Evolutionary conservation across 306 rosid species (phyloP), one percentile per base, ranked within the genome.

Genomic region (Bauhinia variegata): DNA sequence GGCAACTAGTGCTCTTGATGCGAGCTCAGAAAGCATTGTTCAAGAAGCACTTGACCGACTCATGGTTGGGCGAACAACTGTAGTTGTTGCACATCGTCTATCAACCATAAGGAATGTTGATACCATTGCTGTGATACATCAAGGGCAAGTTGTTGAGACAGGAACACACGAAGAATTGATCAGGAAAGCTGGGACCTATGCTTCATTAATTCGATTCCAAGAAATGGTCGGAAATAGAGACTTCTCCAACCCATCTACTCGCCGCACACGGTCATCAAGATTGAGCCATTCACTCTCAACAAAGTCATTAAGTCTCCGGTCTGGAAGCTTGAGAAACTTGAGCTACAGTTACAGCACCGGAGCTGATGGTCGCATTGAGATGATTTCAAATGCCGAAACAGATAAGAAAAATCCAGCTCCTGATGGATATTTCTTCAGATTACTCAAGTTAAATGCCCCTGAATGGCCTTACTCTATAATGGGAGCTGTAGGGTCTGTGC

Each of bases 381-480:
- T 93, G 99, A 84, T 88, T 47, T 93, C 99, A 4, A 93, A 93
- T 56, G 99, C 97, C 0, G 99, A 93, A 73, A 89, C 95, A 0
- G 99, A 90, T 16, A 75, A 79, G 81, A 90, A 80, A 68, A 93
- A 87, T 72, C 91, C 92, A 0, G 99, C 99, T 34, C 99, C 99
- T 0, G 67, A 75, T 10, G 96, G 91, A 46, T 93, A 93, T 55
- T 93, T 90, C 83, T 75, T 80, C 80, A 77, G 99, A 1, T 68
- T 93, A 46, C 87, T 93, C 39, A 93, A 85, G 72, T 64, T 93
- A 36, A 93, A 93, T 13, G 97, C 96, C 3, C 99, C 99, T 3
- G 99, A 93, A 72, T 93, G 99, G 99, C 99, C 99, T 3, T 93
- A 93, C 82, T 93, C 97, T 8, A 88, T 93, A 58, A 90, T 93